phyloP scores from a whole-genome alignment of 305 asterid genomes.

The Coffea humblotiana region DNA sequence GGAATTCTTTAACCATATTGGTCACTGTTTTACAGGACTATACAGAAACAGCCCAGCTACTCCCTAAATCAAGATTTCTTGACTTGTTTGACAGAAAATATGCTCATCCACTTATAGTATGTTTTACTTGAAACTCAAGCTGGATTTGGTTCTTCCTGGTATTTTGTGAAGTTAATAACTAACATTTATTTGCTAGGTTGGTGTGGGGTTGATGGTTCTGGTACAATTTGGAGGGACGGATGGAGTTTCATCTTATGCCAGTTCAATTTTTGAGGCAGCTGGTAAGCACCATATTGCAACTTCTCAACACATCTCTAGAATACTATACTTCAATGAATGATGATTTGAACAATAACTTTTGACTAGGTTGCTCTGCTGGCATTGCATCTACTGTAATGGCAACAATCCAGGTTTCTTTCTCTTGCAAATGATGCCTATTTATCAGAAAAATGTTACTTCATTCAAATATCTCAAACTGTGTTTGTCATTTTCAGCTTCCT shows the following conservation, averaged over 20 bases:
- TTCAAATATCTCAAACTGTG: not conserved
- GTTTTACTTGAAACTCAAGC: not conserved
- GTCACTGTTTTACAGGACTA: slow-evolving; percentile 21
- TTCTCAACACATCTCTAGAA: not conserved
- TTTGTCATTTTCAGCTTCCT: slow-evolving; percentile 54
- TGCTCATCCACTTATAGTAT: slow-evolving; percentile 33
- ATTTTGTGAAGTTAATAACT: not conserved
- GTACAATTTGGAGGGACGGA: slow-evolving; percentile 81
- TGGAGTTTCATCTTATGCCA: slow-evolving; percentile 78
- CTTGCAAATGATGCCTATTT: not conserved
- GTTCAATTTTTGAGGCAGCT: slow-evolving; percentile 78
- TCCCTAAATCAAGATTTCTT: slow-evolving; percentile 19
- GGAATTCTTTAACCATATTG: not conserved
- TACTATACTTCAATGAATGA: slow-evolving; percentile 1
- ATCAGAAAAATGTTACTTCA: not conserved
- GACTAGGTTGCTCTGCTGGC: slow-evolving; percentile 32
- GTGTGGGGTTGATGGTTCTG: slow-evolving; percentile 34
- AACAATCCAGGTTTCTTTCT: slow-evolving; percentile 32
- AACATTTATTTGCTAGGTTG: slow-evolving; percentile 24
- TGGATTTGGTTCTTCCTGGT: not conserved
- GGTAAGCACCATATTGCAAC: slow-evolving; percentile 37
- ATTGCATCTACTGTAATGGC: slow-evolving; percentile 36
- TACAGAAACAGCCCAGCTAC: slow-evolving; percentile 13
- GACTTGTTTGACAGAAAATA: slow-evolving; percentile 28
- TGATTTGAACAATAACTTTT: not conserved